These are phyloP conservation scores for Leccinum subtestaceum DNA, from an alignment of 768 basidiomycete genomes.

Conservation along the genomic window DNA sequence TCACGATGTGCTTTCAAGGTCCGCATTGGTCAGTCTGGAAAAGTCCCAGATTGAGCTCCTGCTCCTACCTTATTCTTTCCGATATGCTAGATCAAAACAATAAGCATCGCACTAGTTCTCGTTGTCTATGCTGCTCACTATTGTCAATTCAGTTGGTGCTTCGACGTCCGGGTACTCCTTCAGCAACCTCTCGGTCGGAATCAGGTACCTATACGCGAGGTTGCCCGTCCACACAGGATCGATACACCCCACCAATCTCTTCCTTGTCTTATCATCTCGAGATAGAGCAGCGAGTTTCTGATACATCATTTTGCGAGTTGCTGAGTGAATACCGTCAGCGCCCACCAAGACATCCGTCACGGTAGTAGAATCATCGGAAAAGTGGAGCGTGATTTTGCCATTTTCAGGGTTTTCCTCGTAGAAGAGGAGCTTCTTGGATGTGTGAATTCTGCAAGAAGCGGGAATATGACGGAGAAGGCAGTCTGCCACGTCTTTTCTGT, in stretches of 20 bases:
- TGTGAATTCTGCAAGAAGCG: conserved; percentile 29
- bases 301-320: conserved; percentile 29
- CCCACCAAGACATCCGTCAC: conserved; percentile 42
- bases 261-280: conserved; percentile 5
- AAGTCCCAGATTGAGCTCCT: neutral
- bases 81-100: conserved; percentile 19
- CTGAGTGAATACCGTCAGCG: conserved; percentile 43
- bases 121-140: conserved; percentile 1
- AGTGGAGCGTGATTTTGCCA: conserved; percentile 31
- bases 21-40: neutral
- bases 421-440: conserved; percentile 35
- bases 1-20: conserved; percentile 36
- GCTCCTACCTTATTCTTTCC: conserved; percentile 20
- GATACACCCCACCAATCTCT: conserved; percentile 18
- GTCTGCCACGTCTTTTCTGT: conserved; percentile 39
- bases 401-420: conserved; percentile 25
- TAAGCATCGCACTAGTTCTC: conserved; percentile 1
- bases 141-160: conserved; percentile 26
- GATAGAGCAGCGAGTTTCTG: conserved; percentile 9
- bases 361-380: conserved; percentile 35
- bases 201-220: conserved; percentile 38
- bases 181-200: conserved; percentile 29
- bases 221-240: conserved; percentile 38
- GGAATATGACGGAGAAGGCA: conserved; percentile 30
- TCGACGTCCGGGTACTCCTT: conserved; percentile 34